Evolutionary conservation across 768 basidiomycete species (phyloP), one percentile per base, ranked within the genome.

Genomic region (Hemileccinum rubropunctum): DNA sequence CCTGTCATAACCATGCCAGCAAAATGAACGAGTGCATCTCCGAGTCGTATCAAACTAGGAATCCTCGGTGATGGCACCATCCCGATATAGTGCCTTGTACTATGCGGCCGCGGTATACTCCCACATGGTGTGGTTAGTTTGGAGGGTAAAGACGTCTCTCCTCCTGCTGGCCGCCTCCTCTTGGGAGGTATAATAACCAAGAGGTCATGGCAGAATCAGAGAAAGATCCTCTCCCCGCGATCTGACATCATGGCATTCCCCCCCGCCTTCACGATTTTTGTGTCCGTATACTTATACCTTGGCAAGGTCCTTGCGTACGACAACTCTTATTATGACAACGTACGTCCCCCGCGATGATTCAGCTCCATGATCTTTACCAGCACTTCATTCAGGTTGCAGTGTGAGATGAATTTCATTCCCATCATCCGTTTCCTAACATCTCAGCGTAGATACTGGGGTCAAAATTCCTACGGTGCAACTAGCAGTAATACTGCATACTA

Each of bases 381-480:
- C 40, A 33, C 23, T 41, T 17, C 44, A 46, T 50, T 12, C 53
- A 84, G 83, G 74, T 82, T 36, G 83, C 73, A 32, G 77, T 83
- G 81, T 83, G 68, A 54, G 76, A 38, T 50, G 36, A 1, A 18
- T 45, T 47, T 56, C 9, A 17, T 23, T 11, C 3, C 17, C 37
- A 45, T 43, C 9, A 2, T 35, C 8, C 45, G 23, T 17, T 35
- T 36, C n/a, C 41, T 47, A 26, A 50, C 39, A 36, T 17, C 23
- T 35, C 32, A 18, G 28, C 42, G 15, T 61, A 84, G 83, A 28
- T 86, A 86, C 62, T 87, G 83, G 83, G 87, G 86, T 50, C 84
- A 88, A 64, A 83, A 87, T 57, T 86, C 86, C 2, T 84, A 85
- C 51, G 85, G 86, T 35, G 85, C 84, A 10, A 71, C 68, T 6